Conservation (phyloP, 148 eudicot genomes). For the Fallopia convolvulus region DNA sequence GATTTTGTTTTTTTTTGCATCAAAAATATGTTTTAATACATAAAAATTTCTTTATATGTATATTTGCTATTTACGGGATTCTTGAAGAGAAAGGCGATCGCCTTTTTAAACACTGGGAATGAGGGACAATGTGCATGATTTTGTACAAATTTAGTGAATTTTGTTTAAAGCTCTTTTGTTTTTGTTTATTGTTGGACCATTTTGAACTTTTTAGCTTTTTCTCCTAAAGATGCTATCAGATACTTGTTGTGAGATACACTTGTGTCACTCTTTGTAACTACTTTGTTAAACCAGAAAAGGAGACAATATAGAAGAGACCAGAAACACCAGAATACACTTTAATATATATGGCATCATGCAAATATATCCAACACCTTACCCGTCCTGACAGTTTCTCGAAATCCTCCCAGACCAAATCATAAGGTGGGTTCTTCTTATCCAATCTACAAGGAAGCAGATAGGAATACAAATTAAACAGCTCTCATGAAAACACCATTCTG, state of each 20-base stretch:
- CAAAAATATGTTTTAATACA: too few species aligned
- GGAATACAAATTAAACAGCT: neutral
- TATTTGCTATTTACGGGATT: too few species aligned
- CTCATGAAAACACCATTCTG: neutral
- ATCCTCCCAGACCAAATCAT: slow-evolving; percentile 87
- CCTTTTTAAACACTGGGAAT: neutral
- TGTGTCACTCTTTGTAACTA: neutral
- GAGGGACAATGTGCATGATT: neutral
- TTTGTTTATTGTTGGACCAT: neutral
- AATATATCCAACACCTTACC: slow-evolving; percentile 29
- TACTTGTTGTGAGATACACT: neutral
- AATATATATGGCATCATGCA: neutral
- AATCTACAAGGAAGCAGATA: slow-evolving; percentile 38
- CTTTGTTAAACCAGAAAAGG: neutral
- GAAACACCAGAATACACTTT: neutral
- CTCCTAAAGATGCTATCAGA: neutral
- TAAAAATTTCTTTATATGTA: too few species aligned
- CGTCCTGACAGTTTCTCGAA: slow-evolving; percentile 56
- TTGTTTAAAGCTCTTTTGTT: neutral
- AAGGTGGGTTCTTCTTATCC: slow-evolving; percentile 47
- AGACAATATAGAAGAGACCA: neutral
- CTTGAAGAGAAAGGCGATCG: too few species aligned
- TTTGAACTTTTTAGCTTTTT: neutral
- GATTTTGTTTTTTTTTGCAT: too few species aligned
- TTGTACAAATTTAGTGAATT: neutral